phyloP scores from a whole-genome alignment of 2,329 filamentous ascomycete species.

The Aspergillus quadrilineatus region DNA sequence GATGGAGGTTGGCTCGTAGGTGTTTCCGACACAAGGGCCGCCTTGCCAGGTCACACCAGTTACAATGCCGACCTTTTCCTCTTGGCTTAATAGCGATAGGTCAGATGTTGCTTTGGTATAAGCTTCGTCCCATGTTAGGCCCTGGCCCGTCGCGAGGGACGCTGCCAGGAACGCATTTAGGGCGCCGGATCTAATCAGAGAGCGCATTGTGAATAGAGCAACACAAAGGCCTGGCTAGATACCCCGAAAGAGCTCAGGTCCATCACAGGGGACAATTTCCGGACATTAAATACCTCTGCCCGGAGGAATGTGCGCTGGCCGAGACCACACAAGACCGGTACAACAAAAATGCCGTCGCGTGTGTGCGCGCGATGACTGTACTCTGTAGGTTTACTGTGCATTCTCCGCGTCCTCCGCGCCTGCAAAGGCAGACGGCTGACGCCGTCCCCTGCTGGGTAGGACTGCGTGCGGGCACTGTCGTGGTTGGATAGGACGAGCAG shows the following conservation, averaged over 20 bases:
- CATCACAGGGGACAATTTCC: neutral
- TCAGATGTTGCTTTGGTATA: slow-evolving; percentile 16
- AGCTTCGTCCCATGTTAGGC: slow-evolving; percentile 13
- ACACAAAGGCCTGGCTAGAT: too few species aligned
- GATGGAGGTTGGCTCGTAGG: slow-evolving; percentile 27
- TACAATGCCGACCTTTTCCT: slow-evolving; percentile 31
- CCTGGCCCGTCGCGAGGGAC: neutral
- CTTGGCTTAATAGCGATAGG: slow-evolving; percentile 16
- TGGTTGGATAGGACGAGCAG: neutral
- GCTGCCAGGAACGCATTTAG: neutral
- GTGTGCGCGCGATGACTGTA: neutral
- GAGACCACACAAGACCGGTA: neutral
- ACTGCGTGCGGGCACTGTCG: neutral
- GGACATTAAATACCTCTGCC: neutral
- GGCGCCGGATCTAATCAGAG: neutral
- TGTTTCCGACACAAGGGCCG: slow-evolving; percentile 36
- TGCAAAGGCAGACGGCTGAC: neutral
- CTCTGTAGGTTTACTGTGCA: neutral
- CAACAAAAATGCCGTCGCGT: neutral
- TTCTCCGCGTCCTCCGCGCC: neutral
- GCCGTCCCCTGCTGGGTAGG: too few species aligned
- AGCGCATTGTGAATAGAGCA: slow-evolving; percentile 1
- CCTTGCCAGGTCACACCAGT: slow-evolving; percentile 30
- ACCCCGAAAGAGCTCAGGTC: too few species aligned
- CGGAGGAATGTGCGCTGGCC: neutral